Percentiles rank a stretch among this genome's conserved stretches.
Evolutionary conservation across 257 asterid genomes (phyloP).

Genomic region (Solanum tarijense): DNA sequence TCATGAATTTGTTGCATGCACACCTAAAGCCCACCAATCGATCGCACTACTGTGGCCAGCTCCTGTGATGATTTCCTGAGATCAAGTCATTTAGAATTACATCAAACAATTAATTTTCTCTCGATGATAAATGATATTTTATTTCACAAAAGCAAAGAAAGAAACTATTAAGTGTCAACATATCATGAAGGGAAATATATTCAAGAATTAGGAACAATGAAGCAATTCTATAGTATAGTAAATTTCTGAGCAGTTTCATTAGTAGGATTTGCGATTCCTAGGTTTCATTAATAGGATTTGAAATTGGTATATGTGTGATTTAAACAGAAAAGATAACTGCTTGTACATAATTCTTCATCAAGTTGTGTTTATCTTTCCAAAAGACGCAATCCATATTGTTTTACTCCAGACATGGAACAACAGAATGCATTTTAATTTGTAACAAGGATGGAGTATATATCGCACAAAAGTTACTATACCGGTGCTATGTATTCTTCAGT

Average conservation of each 20-base stretch:
- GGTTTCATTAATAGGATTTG: not conserved
- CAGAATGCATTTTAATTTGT: not conserved
- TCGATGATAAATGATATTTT: not conserved
- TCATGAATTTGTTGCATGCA: not conserved
- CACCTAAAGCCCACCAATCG: constrained; percentile 99
- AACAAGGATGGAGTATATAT: not conserved
- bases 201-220: not conserved
- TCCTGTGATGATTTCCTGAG: constrained; percentile 93
- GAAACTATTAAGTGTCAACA: not conserved
- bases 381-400: not conserved
- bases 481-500: constrained; percentile 99
- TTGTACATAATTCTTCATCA: not conserved
- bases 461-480: constrained; percentile 20
- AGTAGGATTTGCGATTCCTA: not conserved
- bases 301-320: not conserved
- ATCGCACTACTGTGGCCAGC: constrained; percentile 91
- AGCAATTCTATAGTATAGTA: not conserved
- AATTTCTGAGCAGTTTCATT: not conserved
- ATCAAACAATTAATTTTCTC: not conserved
- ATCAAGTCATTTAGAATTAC: constrained; percentile 11
- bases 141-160: not conserved
- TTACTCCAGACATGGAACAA: not conserved
- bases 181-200: not conserved
- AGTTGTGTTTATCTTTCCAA: not conserved
- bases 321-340: not conserved